Conservation (phyloP, 1,139 yeast genomes). For the Geotrichum fermentans region DNA sequence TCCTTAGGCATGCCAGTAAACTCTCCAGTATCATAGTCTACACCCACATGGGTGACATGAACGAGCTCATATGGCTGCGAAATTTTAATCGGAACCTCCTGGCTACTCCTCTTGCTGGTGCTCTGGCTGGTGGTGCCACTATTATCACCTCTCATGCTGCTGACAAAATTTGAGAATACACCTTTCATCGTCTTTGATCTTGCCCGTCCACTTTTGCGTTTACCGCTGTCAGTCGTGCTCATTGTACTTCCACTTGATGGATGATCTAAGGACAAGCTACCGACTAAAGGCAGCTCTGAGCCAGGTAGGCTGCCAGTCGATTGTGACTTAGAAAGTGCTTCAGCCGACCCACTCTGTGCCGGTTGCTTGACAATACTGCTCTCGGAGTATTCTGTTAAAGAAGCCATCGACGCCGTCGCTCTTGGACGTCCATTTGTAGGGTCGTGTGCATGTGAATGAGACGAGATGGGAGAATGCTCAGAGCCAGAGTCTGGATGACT, state of each 20-base stretch:
- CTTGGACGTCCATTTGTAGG: conserved; percentile 24
- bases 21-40: conserved; percentile 74
- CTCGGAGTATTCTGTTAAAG: conserved; percentile 12
- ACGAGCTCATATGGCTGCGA: conserved; percentile 88
- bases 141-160: conserved; percentile 39
- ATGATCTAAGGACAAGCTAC: conserved; percentile 12
- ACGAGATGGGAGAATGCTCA: conserved; percentile 21
- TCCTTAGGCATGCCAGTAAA: conserved; percentile 88
- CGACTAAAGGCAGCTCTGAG: conserved; percentile 16
- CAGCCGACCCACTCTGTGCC: conserved; percentile 9
- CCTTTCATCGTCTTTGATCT: conserved; percentile 44
- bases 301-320: conserved; percentile 14
- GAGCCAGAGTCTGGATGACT: conserved; percentile 4
- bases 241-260: conserved; percentile 9
- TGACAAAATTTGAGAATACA: conserved; percentile 48
- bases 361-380: conserved; percentile 10
- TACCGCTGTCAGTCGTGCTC: conserved; percentile 19
- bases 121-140: conserved; percentile 5
- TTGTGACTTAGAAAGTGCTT: conserved; percentile 12
- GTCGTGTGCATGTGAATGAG: conserved; percentile 22
- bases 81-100: conserved; percentile 52
- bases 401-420: conserved; percentile 7
- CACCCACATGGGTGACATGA: conserved; percentile 91
- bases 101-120: conserved; percentile 10
- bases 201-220: conserved; percentile 29